Conservation (phyloP, 164 flowering plant species). For the Amborella trichopoda region DNA sequence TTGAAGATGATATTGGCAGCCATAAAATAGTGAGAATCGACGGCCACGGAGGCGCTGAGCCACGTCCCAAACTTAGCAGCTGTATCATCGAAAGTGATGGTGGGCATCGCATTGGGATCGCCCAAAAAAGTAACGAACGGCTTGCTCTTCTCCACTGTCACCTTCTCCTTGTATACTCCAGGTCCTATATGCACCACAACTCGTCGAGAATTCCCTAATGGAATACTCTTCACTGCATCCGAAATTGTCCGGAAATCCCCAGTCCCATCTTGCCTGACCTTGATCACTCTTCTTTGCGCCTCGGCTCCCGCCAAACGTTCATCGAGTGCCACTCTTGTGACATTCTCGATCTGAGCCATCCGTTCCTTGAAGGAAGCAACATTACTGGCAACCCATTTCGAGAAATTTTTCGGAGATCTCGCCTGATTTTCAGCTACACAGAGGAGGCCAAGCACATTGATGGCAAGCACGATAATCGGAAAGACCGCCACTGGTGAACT, state of each 20-base stretch:
- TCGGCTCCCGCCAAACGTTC: too few relatives aligned
- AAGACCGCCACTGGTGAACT: too few relatives aligned
- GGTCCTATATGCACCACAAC: constrained; percentile 28
- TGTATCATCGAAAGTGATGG: constrained; percentile 22
- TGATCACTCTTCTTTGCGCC: constrained; percentile 11
- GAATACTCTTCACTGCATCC: constrained; percentile 44
- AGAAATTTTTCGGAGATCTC: too few relatives aligned
- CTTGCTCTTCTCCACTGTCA: constrained; percentile 23
- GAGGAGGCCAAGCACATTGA: too few relatives aligned
- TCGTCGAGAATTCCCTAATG: constrained; percentile 21
- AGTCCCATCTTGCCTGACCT: constrained; percentile 13
- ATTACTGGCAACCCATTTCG: too few relatives aligned
- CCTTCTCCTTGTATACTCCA: constrained; percentile 44
- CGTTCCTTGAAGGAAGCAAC: too few relatives aligned
- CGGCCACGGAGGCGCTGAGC: constrained; percentile 41
- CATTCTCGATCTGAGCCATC: too few relatives aligned
- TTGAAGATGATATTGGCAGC: constrained; percentile 35
- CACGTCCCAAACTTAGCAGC: constrained; percentile 33
- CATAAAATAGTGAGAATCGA: constrained; percentile 32
- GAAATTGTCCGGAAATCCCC: constrained; percentile 50
- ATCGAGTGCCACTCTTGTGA: too few relatives aligned
- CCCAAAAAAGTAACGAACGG: constrained; percentile 47
- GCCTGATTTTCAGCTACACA: too few relatives aligned
- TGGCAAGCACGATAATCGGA: too few relatives aligned
- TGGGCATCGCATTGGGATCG: constrained; percentile 16